Base-by-base conservation (phyloP, 768 basidiomycete species). In the Lanmaoa rubissima region DNA sequence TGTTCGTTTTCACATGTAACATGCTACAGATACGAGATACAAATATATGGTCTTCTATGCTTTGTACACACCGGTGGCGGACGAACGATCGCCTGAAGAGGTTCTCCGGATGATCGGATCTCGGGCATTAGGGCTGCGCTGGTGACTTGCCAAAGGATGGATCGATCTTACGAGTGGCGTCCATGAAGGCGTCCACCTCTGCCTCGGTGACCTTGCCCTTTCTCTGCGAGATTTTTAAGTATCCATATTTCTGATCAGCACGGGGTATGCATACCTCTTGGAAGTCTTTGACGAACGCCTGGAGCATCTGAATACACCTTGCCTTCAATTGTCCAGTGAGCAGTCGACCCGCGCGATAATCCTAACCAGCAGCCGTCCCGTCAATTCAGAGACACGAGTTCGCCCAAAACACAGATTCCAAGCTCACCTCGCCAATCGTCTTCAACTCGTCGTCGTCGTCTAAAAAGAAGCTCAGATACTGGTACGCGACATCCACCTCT, bases 401-500 rank as follows among this genome's bases (percentile, higher is more conserved):
- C 12, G 4, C 14, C 9, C 14, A 2, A 12, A 2, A 14, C 32
- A 26, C 24, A 38, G 2, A 10, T 9, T 3, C 16, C 11, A 26
- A 14, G 6, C 31, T 58, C 62, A 94, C 95, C 76, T 85, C 82
- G 34, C 86, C 91, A 50, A 98, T 71, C 64, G 76, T 78, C 60
- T 79, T 84, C 56, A 97, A 77, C 75, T 92, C 88, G n/a, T 84
- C 90, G 58, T 98, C 97, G 64, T 97, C 92, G 1, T 98, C 95
- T 69, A 97, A 76, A 73, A 98, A 97, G 82, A 98, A 98, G 12
- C 85, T 82, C 60, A 99, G 70, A 72, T 97, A 99, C 74, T 98
- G 95, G 73, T 93, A 98, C 54, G 88, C 81, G 53, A 99, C 92
- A 71, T 99, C 97, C 19, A 98, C 94, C 51, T 98, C 94, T 1